phyloP scores from a whole-genome alignment of 2,329 filamentous ascomycete species.

The Knufia fluminis region DNA sequence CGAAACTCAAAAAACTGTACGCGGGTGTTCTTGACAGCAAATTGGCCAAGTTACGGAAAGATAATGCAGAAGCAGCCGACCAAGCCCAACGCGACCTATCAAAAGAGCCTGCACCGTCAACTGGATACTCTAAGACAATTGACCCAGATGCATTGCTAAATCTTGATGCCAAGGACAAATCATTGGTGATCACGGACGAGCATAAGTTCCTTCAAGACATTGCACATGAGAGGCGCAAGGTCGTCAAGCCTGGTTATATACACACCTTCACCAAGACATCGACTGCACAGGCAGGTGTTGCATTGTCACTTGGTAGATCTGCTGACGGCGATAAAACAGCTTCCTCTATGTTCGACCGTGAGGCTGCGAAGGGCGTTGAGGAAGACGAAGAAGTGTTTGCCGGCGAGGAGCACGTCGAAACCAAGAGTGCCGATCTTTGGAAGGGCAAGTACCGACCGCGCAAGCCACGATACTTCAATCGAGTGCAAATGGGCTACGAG shows the following conservation, averaged over 20 bases:
- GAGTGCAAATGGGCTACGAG: conserved; percentile 97
- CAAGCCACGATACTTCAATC: conserved; percentile 95
- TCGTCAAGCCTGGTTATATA: conserved; percentile 59
- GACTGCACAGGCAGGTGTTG: conserved; percentile 24
- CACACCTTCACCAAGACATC: conserved; percentile 34
- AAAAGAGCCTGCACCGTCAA: conserved; percentile 2
- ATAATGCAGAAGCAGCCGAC: conserved; percentile 59
- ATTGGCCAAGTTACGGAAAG: conserved; percentile 54
- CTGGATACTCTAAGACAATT: conserved; percentile 37
- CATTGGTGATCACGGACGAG: conserved; percentile 47
- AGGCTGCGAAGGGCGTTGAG: conserved; percentile 79
- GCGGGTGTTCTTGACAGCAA: conserved; percentile 64
- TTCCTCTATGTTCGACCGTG: conserved; percentile 72
- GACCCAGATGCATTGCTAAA: conserved; percentile 61
- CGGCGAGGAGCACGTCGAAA: conserved; percentile 70
- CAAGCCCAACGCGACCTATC: conserved; percentile 16
- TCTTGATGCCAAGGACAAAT: conserved; percentile 54
- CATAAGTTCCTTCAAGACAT: conserved; percentile 47
- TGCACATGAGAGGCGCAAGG: conserved; percentile 49
- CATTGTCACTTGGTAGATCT: neutral
- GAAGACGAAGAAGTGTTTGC: conserved; percentile 96
- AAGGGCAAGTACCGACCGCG: conserved; percentile 75
- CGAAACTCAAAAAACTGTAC: conserved; percentile 69
- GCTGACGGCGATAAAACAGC: conserved; percentile 61
- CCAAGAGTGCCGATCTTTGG: conserved; percentile 44